These are phyloP conservation scores for Talaromyces piceae DNA, from an alignment of 2,329 filamentous ascomycete species.

Conservation along the genomic window DNA sequence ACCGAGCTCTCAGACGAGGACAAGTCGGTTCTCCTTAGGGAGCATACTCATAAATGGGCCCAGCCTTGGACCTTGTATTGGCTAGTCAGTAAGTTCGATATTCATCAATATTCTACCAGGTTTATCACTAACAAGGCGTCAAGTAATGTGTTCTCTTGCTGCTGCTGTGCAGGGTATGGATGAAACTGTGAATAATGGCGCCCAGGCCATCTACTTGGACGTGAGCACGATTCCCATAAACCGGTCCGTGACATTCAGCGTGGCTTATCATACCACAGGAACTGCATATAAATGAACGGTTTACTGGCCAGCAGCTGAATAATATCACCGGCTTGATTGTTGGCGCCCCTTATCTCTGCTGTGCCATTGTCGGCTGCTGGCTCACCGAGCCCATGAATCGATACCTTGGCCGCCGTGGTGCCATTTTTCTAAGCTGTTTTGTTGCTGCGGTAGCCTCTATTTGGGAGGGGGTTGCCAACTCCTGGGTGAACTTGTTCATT, in stretches of 20 bases:
- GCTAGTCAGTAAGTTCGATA: slow-evolving; percentile 27
- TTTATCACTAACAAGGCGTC: background rate
- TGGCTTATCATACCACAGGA: background rate
- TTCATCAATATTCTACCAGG: background rate
- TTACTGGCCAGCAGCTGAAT: slow-evolving; percentile 20
- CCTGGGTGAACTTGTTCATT: slow-evolving; percentile 37
- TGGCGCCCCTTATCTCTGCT: slow-evolving; percentile 40
- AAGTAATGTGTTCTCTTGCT: slow-evolving; percentile 45
- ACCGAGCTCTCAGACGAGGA: slow-evolving; percentile 41
- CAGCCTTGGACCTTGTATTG: slow-evolving; percentile 45
- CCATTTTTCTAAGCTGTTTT: slow-evolving; percentile 36
- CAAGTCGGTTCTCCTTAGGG: slow-evolving; percentile 33
- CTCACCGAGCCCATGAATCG: slow-evolving; percentile 58
- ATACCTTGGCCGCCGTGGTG: slow-evolving; percentile 46
- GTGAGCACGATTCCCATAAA: slow-evolving; percentile 10
- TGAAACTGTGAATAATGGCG: slow-evolving; percentile 44
- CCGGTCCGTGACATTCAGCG: background rate
- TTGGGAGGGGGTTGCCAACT: slow-evolving; percentile 37
- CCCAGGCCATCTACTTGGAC: slow-evolving; percentile 30
- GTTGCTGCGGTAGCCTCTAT: slow-evolving; percentile 36
- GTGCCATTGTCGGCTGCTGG: slow-evolving; percentile 44
- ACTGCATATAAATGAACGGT: slow-evolving; percentile 12
- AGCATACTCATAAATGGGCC: slow-evolving; percentile 45
- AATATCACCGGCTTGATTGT: slow-evolving; percentile 38
- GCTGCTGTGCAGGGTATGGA: slow-evolving; percentile 51